Percentiles rank a stretch among this genome's conserved stretches.
Evolutionary conservation across 805 yeast species (phyloP).

Genomic region (Millerozyma acaciae): DNA sequence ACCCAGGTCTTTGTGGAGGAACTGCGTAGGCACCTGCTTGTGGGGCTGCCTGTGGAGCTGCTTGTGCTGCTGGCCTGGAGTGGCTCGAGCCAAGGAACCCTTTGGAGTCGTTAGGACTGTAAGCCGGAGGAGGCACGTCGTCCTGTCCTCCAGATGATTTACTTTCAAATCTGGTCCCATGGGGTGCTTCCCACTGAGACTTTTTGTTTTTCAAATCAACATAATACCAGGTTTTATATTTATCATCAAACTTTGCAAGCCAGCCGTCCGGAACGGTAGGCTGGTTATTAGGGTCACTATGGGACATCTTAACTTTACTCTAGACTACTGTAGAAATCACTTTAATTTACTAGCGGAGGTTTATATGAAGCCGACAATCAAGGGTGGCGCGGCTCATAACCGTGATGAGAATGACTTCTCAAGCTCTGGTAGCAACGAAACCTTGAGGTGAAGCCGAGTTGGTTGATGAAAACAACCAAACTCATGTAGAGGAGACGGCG

Average conservation of each 20-base stretch:
- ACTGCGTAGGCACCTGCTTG: conserved; percentile 3
- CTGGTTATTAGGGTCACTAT: conserved; percentile 26
- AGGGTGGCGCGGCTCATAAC: too few relatives aligned
- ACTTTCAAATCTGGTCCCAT: conserved; percentile 35
- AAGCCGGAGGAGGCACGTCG: conserved; percentile 44
- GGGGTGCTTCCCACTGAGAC: conserved; percentile 91
- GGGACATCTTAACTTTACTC: too few relatives aligned
- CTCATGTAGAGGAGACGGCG: too few relatives aligned
- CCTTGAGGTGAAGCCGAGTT: too few relatives aligned
- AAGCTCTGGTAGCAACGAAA: too few relatives aligned
- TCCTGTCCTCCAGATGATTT: conserved; percentile 7
- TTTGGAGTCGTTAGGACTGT: conserved; percentile 17
- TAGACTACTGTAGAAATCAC: too few relatives aligned
- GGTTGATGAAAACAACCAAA: too few relatives aligned
- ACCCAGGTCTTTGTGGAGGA: conserved; percentile 10
- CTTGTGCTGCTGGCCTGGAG: conserved; percentile 5
- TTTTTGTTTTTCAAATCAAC: conserved; percentile 68
- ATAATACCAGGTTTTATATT: conserved; percentile 72
- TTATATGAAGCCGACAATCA: too few relatives aligned
- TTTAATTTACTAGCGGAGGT: too few relatives aligned
- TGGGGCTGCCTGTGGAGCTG: conserved; percentile 6
- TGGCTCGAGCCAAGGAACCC: too few relatives aligned
- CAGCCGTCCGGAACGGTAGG: conserved; percentile 66
- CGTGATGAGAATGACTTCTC: too few relatives aligned
- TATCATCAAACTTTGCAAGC: conserved; percentile 69